phyloP scores from a whole-genome alignment of 345 rosid species.

The Viola odorata region DNA sequence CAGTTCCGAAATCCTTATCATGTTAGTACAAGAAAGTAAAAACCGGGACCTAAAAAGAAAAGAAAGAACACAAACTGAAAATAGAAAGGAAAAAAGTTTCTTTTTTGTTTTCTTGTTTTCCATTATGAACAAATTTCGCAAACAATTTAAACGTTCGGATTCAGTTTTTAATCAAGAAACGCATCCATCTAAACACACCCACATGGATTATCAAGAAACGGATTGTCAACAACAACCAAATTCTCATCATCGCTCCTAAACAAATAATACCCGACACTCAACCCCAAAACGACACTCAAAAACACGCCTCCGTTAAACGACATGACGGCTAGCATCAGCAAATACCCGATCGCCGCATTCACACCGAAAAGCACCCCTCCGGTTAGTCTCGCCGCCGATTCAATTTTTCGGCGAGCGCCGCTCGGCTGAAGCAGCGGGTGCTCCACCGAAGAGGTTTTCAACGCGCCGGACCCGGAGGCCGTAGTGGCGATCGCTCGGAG shows the following conservation, averaged over 20 bases:
- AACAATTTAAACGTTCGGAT: no score
- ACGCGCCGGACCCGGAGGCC: slow-evolving; percentile 6
- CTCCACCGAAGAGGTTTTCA: slow-evolving; percentile 15
- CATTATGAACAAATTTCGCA: not conserved
- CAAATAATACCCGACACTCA: slow-evolving; percentile 49
- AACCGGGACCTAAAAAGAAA: not conserved
- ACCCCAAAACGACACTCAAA: slow-evolving; percentile 59
- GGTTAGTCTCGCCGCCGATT: slow-evolving; percentile 27
- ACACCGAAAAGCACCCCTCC: slow-evolving; percentile 50
- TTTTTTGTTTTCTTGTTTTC: not conserved
- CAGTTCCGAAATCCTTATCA: not conserved
- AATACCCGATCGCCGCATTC: slow-evolving; percentile 65
- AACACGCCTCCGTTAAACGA: slow-evolving; percentile 87
- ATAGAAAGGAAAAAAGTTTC: not conserved
- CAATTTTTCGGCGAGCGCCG: slow-evolving; percentile 5
- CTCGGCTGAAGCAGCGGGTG: slow-evolving; percentile 9
- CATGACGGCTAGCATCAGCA: slow-evolving; percentile 81
- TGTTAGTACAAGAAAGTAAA: no score
- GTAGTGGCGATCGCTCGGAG: slow-evolving; percentile 22
- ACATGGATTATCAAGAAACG: slow-evolving; percentile 28
- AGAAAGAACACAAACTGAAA: no score
- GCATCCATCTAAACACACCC: not conserved
- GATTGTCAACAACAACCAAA: slow-evolving; percentile 29
- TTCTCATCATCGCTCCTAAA: slow-evolving; percentile 37
- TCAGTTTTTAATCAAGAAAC: not conserved